Percentiles rank a stretch among this genome's conserved stretches.
These are phyloP conservation scores for Didymella keratinophila DNA, from an alignment of 2,329 filamentous ascomycete genomes.

Conservation along the genomic window DNA sequence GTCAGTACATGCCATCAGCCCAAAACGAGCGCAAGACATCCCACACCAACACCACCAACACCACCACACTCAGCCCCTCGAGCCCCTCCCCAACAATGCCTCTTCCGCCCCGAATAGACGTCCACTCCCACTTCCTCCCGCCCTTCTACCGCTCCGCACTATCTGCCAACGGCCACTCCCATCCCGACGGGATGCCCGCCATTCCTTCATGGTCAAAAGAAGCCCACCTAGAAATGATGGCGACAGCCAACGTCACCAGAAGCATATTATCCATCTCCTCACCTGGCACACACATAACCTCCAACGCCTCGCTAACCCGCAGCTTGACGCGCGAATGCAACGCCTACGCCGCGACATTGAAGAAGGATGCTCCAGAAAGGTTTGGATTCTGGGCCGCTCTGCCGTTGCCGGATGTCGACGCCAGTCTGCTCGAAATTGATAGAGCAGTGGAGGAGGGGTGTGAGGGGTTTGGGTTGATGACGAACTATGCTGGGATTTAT, in stretches of 20 bases:
- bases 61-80: neutral
- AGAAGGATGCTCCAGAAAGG: slow-evolving; percentile 42
- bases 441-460: slow-evolving; percentile 54
- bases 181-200: slow-evolving; percentile 61
- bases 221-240: slow-evolving; percentile 61
- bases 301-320: slow-evolving; percentile 48
- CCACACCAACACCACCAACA: neutral
- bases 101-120: slow-evolving; percentile 53
- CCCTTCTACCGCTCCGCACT: slow-evolving; percentile 54
- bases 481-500: slow-evolving; percentile 63
- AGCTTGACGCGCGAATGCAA: slow-evolving; percentile 54
- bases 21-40: neutral
- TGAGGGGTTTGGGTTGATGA: slow-evolving; percentile 61
- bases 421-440: slow-evolving; percentile 59
- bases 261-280: slow-evolving; percentile 64
- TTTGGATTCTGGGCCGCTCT: slow-evolving; percentile 64
- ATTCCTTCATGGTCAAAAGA: slow-evolving; percentile 57
- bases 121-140: slow-evolving; percentile 59
- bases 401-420: slow-evolving; percentile 60
- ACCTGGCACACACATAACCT: slow-evolving; percentile 60
- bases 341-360: slow-evolving; percentile 50
- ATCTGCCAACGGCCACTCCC: slow-evolving; percentile 51
- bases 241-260: slow-evolving; percentile 57
- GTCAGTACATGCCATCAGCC: neutral
- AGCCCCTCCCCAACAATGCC: slow-evolving; percentile 24